These are phyloP conservation scores for Ganoderma meredithae DNA, from an alignment of 1,284 basidiomycete genomes.

Conservation along the genomic window DNA sequence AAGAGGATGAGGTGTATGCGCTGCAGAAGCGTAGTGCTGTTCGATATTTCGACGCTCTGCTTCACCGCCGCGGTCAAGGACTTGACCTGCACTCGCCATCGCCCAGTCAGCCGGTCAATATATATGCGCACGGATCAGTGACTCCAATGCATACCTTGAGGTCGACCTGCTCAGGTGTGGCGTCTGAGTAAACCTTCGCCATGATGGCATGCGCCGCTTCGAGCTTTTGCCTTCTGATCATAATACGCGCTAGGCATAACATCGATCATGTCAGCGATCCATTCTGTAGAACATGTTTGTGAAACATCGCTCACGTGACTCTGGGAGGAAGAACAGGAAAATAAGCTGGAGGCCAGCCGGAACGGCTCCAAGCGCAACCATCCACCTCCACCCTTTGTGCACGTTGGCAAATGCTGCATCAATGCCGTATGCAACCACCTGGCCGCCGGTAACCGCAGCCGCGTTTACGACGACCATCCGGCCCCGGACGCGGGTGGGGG, in stretches of 20 bases:
- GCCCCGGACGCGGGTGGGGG: conserved; percentile 78
- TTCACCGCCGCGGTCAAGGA: conserved; percentile 68
- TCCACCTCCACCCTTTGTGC: conserved; percentile 80
- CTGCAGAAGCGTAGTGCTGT: conserved; percentile 67
- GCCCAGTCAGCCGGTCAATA: not conserved
- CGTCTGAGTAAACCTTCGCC: conserved; percentile 70
- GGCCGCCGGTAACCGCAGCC: conserved; percentile 73
- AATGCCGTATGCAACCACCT: conserved; percentile 81
- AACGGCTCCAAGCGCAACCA: conserved; percentile 79
- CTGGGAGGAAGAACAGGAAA: conserved; percentile 73
- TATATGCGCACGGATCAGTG: not conserved
- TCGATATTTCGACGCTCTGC: conserved; percentile 67
- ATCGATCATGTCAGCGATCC: not conserved
- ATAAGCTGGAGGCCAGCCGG: conserved; percentile 73
- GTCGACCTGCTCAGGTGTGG: conserved; percentile 68
- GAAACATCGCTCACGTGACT: conserved; percentile 64
- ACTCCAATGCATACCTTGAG: conserved; percentile 57
- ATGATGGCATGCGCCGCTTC: conserved; percentile 61
- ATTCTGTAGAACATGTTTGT: not conserved
- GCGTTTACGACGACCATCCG: conserved; percentile 77
- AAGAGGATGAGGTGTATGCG: conserved; percentile 62
- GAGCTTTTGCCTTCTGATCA: conserved; percentile 63
- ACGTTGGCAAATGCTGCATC: conserved; percentile 76
- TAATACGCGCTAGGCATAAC: conserved; percentile 64
- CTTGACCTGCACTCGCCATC: conserved; percentile 51